Evolutionary conservation across 2,329 filamentous ascomycete genomes (phyloP), one percentile per base, ranked within the genome.

Genomic region (Calonectria pauciramosa): DNA sequence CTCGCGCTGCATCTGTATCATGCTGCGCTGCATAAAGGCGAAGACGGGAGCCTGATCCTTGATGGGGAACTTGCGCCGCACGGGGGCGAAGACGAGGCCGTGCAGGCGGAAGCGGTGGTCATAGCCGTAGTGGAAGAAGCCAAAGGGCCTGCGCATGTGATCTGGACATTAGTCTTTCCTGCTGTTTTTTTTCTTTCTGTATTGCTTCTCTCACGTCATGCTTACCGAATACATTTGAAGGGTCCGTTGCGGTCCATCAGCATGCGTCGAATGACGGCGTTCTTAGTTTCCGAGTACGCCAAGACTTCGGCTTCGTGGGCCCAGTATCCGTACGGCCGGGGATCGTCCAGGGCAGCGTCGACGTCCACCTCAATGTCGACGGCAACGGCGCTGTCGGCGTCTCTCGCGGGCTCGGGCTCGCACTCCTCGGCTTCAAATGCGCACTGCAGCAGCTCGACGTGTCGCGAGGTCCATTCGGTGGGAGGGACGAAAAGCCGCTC

Each of bases 401-500:
- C 41, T 20, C 26, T n/a, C 13, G 32, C 9, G 6, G 32, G 20
- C 14, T 41, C 36, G 23, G 14, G 32, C 23, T 54, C 64, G 54
- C 64, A 38, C 52, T 51, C 38, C 20, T 77, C 72, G 16, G 51
- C 28, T 10, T 70, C 30, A n/a, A 81, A 81, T 4, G 38, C 68
- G 30, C 65, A 74, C 2, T 69, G 49, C 3, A 82, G 68, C 0
- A 81, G 78, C 11, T 76, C 59, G 3, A 82, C 44, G 32, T 82
- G 80, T 6, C 73, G 54, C 0, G 65, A 26, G 1, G 76, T 75
- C 80, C 80, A 81, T 65, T 81, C 79, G 1, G 78, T 23, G 1
- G 80, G 80, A 26, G 78, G 79, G 2, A 82, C 80, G 11, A 76
- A 75, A 20, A 81, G 71, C 4, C 80, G 80, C 70, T 81, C 80